A percentile compares a stretch with the other conserved stretches of the same genome.
Evolutionary conservation across 2,329 filamentous ascomycete species (phyloP).

Genomic region (Furcasterigmium furcatum): DNA sequence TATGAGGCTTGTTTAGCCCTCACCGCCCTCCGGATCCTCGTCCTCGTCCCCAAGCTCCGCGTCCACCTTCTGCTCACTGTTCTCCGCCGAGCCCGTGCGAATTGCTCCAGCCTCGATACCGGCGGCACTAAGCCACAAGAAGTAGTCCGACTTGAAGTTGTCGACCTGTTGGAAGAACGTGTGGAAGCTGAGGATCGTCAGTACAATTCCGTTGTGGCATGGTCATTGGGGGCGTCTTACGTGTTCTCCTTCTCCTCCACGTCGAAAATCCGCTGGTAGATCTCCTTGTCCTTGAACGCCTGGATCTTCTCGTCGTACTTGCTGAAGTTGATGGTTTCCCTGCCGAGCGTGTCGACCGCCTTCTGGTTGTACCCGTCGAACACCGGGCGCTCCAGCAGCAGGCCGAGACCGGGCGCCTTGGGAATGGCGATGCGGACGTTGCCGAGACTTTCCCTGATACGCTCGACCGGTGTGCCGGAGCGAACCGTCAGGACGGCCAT

Average conservation of each 20-base stretch:
- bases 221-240: slow-evolving; percentile 54
- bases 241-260: slow-evolving; percentile 54
- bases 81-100: slow-evolving; percentile 35
- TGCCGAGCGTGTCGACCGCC: slow-evolving; percentile 59
- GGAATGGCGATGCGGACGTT: slow-evolving; percentile 78
- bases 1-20: slow-evolving; percentile 24
- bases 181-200: slow-evolving; percentile 30
- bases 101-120: slow-evolving; percentile 60
- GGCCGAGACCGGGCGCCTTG: slow-evolving; percentile 85
- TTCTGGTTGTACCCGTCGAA: slow-evolving; percentile 86
- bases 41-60: slow-evolving; percentile 34
- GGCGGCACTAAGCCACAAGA: slow-evolving; percentile 70
- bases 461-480: slow-evolving; percentile 70
- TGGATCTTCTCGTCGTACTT: slow-evolving; percentile 20
- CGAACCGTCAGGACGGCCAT: slow-evolving; percentile 84
- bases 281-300: slow-evolving; percentile 65
- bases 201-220: slow-evolving; percentile 34
- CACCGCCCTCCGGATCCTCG: slow-evolving; percentile 41
- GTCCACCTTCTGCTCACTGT: slow-evolving; percentile 31
- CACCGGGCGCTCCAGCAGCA: slow-evolving; percentile 86
- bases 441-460: slow-evolving; percentile 73
- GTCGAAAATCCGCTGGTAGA: no score
- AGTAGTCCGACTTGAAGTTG: slow-evolving; percentile 67
- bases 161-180: slow-evolving; percentile 79
- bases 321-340: slow-evolving; percentile 65